A percentile compares a stretch with the other conserved stretches of the same genome.
Conservation (phyloP, 2,329 filamentous ascomycete genomes). For the Hymenoscyphus linearis region DNA sequence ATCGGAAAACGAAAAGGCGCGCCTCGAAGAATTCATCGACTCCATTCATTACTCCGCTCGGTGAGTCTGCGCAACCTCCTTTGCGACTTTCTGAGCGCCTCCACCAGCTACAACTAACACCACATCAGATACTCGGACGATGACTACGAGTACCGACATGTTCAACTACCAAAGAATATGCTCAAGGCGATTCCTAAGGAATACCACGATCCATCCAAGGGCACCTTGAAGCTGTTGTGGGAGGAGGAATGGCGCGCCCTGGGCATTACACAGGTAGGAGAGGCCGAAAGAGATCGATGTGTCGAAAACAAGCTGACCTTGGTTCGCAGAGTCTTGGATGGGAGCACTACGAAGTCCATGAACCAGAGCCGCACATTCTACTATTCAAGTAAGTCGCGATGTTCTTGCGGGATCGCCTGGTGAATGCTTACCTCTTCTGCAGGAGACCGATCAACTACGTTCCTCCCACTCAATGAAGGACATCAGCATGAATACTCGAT, state of each 20-base stretch:
- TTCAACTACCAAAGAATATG: slow-evolving; percentile 97
- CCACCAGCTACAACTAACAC: slow-evolving; percentile 6
- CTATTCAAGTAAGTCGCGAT: slow-evolving; percentile 81
- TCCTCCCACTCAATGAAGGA: slow-evolving; percentile 23
- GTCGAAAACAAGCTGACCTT: slow-evolving; percentile 8
- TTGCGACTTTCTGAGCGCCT: neutral
- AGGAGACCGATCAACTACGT: slow-evolving; percentile 31
- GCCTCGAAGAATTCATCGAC: slow-evolving; percentile 87
- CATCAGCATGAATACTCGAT: slow-evolving; percentile 10
- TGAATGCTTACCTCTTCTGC: slow-evolving; percentile 12
- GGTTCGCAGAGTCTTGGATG: slow-evolving; percentile 79
- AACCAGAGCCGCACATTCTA: slow-evolving; percentile 96
- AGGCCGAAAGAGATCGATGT: neutral
- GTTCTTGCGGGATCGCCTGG: neutral
- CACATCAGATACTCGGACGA: slow-evolving; percentile 76
- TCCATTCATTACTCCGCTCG: slow-evolving; percentile 92
- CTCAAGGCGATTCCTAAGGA: slow-evolving; percentile 94
- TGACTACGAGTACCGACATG: slow-evolving; percentile 94
- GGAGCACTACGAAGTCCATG: slow-evolving; percentile 99
- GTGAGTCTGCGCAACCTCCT: slow-evolving; percentile 44
- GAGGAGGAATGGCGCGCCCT: slow-evolving; percentile 97
- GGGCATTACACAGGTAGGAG: slow-evolving; percentile 86
- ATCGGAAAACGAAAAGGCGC: slow-evolving; percentile 72
- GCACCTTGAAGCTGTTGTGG: slow-evolving; percentile 93
- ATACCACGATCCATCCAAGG: slow-evolving; percentile 83